Percentiles rank a stretch among this genome's conserved stretches.
Evolutionary conservation across 192 early-diverging fungal genomes (phyloP).

Genomic region (Coemansia sp.): DNA sequence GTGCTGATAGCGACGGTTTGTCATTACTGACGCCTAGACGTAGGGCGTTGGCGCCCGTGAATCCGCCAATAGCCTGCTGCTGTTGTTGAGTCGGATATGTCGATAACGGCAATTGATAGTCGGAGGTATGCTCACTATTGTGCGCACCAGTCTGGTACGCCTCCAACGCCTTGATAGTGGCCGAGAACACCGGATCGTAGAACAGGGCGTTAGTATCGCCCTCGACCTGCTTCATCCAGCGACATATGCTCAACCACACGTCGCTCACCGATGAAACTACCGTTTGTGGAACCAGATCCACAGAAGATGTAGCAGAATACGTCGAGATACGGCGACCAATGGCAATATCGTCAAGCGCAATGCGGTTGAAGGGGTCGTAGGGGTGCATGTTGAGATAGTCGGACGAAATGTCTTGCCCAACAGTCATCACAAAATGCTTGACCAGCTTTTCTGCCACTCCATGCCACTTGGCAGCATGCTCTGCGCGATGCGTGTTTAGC

Average conservation of each 20-base stretch:
- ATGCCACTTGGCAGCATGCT: constrained; percentile 46
- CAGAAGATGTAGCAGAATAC: background rate
- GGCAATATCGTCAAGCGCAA: background rate
- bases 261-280: constrained; percentile 25
- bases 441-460: constrained; percentile 40
- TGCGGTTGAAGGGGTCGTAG: constrained; percentile 3
- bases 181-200: constrained; percentile 47
- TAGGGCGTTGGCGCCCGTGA: constrained; percentile 13
- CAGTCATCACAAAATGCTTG: constrained; percentile 52
- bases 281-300: background rate
- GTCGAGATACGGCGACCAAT: background rate
- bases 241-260: constrained; percentile 50
- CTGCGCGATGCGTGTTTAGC: constrained; percentile 16
- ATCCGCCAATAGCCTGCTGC: constrained; percentile 4
- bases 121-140: background rate
- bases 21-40: background rate
- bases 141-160: background rate
- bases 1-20: background rate
- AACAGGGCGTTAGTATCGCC: constrained; percentile 54
- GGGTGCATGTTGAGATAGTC: constrained; percentile 38
- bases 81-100: constrained; percentile 8
- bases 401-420: constrained; percentile 47
- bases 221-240: constrained; percentile 51
- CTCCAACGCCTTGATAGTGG: constrained; percentile 36
- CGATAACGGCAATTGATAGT: background rate